phyloP scores from a whole-genome alignment of 352 stramenopile genomes.

The Thraustochytrium sp. region DNA sequence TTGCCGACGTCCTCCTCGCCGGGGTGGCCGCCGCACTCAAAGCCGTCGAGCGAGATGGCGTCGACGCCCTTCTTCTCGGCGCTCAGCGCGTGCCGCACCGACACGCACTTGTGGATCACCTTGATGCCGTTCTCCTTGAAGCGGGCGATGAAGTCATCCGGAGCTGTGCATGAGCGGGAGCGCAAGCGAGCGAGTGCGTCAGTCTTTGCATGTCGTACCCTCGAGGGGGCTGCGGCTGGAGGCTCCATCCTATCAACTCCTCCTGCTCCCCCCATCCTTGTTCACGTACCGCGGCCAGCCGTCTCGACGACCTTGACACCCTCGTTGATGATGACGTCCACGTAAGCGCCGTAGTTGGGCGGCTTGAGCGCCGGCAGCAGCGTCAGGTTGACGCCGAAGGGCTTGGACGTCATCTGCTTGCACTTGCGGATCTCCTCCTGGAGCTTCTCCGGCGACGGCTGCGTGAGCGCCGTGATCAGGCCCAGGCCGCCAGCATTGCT shows the following conservation, averaged over 20 bases:
- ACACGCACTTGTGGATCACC: slow-evolving; percentile 56
- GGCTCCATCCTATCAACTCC: too few species aligned
- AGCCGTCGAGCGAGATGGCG: slow-evolving; percentile 54
- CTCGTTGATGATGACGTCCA: slow-evolving; percentile 53
- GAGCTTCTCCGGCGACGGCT: slow-evolving; percentile 47
- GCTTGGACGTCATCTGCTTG: slow-evolving; percentile 51
- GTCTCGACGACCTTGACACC: slow-evolving; percentile 56
- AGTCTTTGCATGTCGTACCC: too few species aligned
- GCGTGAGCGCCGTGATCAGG: slow-evolving; percentile 52
- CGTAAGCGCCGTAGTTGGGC: slow-evolving; percentile 52
- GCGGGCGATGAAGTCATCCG: slow-evolving; percentile 50
- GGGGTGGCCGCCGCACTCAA: slow-evolving; percentile 55
- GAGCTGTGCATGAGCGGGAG: too few species aligned
- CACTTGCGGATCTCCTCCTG: slow-evolving; percentile 51
- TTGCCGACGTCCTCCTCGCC: slow-evolving; percentile 56
- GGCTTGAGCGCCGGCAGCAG: slow-evolving; percentile 51
- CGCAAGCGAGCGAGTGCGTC: too few species aligned
- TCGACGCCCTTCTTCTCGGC: slow-evolving; percentile 53
- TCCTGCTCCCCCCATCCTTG: too few species aligned
- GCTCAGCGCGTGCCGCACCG: slow-evolving; percentile 50
- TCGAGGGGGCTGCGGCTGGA: too few species aligned
- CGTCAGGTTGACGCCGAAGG: slow-evolving; percentile 55
- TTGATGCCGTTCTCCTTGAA: slow-evolving; percentile 54
- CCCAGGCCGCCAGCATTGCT: slow-evolving; percentile 53
- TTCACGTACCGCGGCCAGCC: slow-evolving; percentile 45